Evolutionary conservation across 176 grass and related monocot species (phyloP), one percentile per base, ranked within the genome.

Genomic region (Rhipidocladum racemiflorum): DNA sequence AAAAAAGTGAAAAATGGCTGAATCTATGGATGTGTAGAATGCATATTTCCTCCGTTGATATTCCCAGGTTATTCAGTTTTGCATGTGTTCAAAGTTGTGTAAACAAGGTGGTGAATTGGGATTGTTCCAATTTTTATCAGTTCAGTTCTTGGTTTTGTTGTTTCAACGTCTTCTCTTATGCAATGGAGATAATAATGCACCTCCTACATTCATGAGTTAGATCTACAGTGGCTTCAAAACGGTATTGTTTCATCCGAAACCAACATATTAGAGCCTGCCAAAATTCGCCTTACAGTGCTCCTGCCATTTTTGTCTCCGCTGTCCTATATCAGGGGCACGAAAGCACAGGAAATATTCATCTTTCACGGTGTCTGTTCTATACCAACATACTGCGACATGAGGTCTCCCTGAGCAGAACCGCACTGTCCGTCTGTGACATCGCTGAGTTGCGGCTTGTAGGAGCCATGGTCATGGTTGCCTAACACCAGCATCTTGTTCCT

Each of bases 371-470:
- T 50, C 13, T 28, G 45, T 81, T 81, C n/a, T 42, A 38, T 56
- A 30, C 53, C 12, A 42, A 15, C 20, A 17, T 40, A 11, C 21
- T 68, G 45, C 54, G 65, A 57, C 38, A 21, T 5, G 68, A 85
- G 39, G 8, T 9, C 39, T 40, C 38, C 8, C 7, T 40, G 8
- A 40, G 1, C 8, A 40, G 8, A 40, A 40, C 39, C 8, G 8
- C 36, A 38, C 36, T 38, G 8, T 10, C 39, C 8, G 36, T 40
- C 39, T 40, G 39, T 1, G 39, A 40, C 39, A 10, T 40, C 1
- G 39, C 8, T 10, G 6, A 38, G 74, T 14, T 85, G 81, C 64
- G 85, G 75, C 35, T 75, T 89, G 82, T 89, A 85, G 14, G n/a
- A n/a, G 36, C 69, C 78, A 16, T 29, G 28, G 55, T 89, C 81